Conservation (phyloP, 352 stramenopile genomes). For the Globisporangium rhizosaccharum region DNA sequence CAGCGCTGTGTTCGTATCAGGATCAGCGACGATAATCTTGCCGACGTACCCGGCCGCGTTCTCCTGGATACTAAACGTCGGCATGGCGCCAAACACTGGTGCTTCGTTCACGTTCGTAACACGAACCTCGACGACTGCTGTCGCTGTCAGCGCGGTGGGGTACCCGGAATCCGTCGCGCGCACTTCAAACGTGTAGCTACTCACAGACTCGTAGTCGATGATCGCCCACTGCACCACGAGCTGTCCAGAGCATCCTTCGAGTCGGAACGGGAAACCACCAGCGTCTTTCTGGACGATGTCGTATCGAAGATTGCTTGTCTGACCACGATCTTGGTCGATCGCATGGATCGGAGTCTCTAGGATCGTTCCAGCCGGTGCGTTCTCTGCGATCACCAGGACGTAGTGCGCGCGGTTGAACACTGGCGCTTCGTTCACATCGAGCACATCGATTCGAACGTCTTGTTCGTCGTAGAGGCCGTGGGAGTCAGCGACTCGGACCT, state of each 20-base stretch:
- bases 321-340: conserved; percentile 36
- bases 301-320: conserved; percentile 43
- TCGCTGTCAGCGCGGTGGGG: conserved; percentile 22
- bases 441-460: conserved; percentile 34
- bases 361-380: conserved; percentile 21
- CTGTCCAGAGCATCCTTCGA: conserved; percentile 51
- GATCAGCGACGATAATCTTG: conserved; percentile 29
- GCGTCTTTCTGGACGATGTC: conserved; percentile 34
- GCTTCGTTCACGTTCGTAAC: conserved; percentile 51
- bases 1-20: conserved; percentile 23
- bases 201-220: conserved; percentile 43
- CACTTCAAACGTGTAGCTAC: conserved; percentile 34
- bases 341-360: conserved; percentile 48
- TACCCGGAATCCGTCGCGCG: conserved; percentile 39
- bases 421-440: conserved; percentile 52
- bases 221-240: conserved; percentile 37
- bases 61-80: conserved; percentile 28
- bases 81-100: conserved; percentile 25
- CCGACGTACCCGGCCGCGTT: conserved; percentile 34
- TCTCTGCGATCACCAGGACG: conserved; percentile 35
- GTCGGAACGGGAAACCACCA: conserved; percentile 32
- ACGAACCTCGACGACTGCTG: conserved; percentile 23
- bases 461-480: conserved; percentile 29
- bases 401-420: conserved; percentile 33
- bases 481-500: conserved; percentile 28